Evolutionary conservation across 495 filamentous ascomycete genomes (phyloP).

Genomic region (Hypomontagnella submonticulosa): DNA sequence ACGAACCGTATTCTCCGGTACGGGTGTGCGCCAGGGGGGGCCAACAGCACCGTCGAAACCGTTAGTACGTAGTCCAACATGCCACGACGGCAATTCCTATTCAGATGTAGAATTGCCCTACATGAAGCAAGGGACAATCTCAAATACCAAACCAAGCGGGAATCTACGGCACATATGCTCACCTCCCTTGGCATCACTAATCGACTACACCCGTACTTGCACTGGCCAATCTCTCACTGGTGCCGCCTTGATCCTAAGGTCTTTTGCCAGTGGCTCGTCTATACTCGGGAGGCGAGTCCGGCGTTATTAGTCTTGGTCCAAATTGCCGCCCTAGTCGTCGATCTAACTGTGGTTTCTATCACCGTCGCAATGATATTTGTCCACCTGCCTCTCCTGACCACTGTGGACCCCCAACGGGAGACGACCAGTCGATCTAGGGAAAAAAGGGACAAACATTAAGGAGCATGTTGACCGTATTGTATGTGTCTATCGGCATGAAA

Average conservation of each 20-base stretch:
- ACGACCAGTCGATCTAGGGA: constrained; percentile 3
- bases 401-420: constrained; percentile 5
- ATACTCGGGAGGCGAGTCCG: constrained; percentile 14
- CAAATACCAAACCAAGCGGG: constrained; percentile 19
- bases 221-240: background rate
- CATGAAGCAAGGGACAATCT: constrained; percentile 40
- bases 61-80: constrained; percentile 19
- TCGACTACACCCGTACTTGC: background rate
- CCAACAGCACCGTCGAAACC: background rate
- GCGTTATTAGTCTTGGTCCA: constrained; percentile 7
- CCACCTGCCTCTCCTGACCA: constrained; percentile 14
- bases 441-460: constrained; percentile 1
- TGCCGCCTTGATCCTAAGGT: constrained; percentile 2
- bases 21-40: constrained; percentile 8
- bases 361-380: constrained; percentile 5
- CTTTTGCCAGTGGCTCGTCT: constrained; percentile 8
- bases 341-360: background rate
- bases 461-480: background rate
- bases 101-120: constrained; percentile 26
- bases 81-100: constrained; percentile 17
- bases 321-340: background rate
- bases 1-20: constrained; percentile 12
- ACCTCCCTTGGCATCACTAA: background rate
- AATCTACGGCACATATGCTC: constrained; percentile 31
- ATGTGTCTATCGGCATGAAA: constrained; percentile 17